Evolutionary conservation across 805 yeast species (phyloP), one percentile per base, ranked within the genome.

Genomic region (Saccharomycopsis synnaedendra): DNA sequence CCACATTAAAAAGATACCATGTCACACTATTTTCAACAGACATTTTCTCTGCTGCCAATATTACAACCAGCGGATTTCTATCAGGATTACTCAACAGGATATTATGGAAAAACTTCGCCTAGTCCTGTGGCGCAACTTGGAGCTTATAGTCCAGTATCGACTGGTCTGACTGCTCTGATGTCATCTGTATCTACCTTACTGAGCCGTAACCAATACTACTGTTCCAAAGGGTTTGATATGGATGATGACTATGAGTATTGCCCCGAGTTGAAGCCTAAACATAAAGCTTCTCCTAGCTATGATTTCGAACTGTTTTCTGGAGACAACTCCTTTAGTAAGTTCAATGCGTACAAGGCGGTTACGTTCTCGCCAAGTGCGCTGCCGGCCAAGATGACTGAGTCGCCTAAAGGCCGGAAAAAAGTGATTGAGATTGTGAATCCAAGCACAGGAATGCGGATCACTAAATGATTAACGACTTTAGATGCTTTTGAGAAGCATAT

Each of bases 231-330:
- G 40, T 51, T 51, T 40, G 54, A 51, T 40, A 36, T 43, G 9
- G 54, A 51, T 19, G 54, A 51, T 41, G 54, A 51, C 32, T 45
- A 45, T 38, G 52, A 51, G 31, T 51, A 45, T 40, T 47, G 48
- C 10, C 54, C 54, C 3, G 50, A 51, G 36, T 47, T 48, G 46
- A n/a, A 45, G 27, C 5, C 39, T 39, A 11, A 19, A 29, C 37
- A 32, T 27, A 39, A 37, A 38, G 32, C 11, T 27, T 34, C 4
- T 31, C 33, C 27, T 30, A 32, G n/a, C 29, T 32, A n/a, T 41
- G 34, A 7, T 41, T 7, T 28, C 11, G 10, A 10, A 7, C 41
- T 7, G 6, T 3, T 5, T 43, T 33, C 19, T 40, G 31, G 32
- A 39, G n/a, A n/a, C 39, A 32, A 39, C 9, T 32, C 29, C 44